A percentile compares a stretch with the other conserved stretches of the same genome.
Conservation (phyloP, 495 filamentous ascomycete genomes). For the Tuber aestivum region DNA sequence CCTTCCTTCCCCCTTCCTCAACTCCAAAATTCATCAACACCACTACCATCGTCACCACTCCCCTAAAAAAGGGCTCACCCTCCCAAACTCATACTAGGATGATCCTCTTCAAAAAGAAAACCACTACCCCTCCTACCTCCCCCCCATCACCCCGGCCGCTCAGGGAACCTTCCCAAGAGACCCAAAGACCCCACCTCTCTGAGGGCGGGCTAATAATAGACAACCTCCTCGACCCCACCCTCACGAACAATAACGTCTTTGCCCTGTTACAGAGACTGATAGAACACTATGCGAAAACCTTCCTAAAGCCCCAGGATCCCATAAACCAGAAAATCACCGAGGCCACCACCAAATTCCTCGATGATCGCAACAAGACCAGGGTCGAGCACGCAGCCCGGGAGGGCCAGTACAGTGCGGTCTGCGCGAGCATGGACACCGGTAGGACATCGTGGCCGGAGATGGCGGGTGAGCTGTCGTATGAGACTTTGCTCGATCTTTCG, state of each 20-base stretch:
- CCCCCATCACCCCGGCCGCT: background rate
- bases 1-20: background rate
- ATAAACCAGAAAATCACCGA: background rate
- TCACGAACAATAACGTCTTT: background rate
- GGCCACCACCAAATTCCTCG: background rate
- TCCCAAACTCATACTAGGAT: background rate
- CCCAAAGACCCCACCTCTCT: background rate
- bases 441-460: background rate
- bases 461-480: background rate
- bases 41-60: background rate
- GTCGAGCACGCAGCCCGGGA: background rate
- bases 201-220: background rate
- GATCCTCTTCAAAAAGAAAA: background rate
- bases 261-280: background rate
- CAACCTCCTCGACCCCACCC: background rate
- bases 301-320: background rate
- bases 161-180: background rate
- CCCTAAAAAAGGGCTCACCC: background rate
- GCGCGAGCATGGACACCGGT: background rate
- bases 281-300: background rate
- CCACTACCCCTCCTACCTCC: background rate
- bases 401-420: background rate
- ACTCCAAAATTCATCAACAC: background rate
- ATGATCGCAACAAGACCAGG: background rate
- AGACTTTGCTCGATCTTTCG: background rate